phyloP scores from a whole-genome alignment of 306 rosid genomes.

The Macrotyloma uniflorum region DNA sequence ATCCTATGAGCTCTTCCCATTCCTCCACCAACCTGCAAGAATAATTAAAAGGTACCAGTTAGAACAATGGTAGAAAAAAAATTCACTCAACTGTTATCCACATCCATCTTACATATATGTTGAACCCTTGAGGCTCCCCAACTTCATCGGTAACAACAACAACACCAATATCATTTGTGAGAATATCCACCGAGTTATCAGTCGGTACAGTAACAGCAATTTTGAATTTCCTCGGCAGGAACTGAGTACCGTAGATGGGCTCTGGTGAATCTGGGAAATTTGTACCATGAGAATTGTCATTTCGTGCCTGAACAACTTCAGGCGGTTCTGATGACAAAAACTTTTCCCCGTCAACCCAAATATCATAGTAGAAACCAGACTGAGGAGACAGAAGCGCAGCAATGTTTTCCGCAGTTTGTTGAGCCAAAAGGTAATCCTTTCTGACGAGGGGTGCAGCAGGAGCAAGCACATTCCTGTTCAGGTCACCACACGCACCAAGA shows the following conservation, averaged over 20 bases:
- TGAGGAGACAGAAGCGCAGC: constrained; percentile 92
- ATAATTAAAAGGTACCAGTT: constrained; percentile 36
- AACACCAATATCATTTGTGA: constrained; percentile 90
- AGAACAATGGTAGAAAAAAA: constrained; percentile 24
- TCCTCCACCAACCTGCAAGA: constrained; percentile 96
- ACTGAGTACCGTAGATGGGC: constrained; percentile 97
- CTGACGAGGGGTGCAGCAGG: constrained; percentile 87
- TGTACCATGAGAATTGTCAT: constrained; percentile 90
- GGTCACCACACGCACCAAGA: constrained; percentile 97
- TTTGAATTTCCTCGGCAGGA: constrained; percentile 96
- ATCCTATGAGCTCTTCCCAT: constrained; percentile 99
- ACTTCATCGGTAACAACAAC: constrained; percentile 74
- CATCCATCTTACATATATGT: constrained; percentile 76
- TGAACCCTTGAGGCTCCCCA: constrained; percentile 94
- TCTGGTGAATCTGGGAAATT: constrained; percentile 90
- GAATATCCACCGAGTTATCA: constrained; percentile 94
- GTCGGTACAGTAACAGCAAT: constrained; percentile 96
- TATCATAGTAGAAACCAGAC: constrained; percentile 96
- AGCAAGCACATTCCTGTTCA: constrained; percentile 96
- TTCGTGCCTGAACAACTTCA: constrained; percentile 83
- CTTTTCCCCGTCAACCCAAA: constrained; percentile 96
- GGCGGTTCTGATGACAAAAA: constrained; percentile 81
- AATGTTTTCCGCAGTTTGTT: constrained; percentile 89
- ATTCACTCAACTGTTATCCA: background rate
- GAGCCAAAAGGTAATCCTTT: constrained; percentile 91